Evolutionary conservation across 129 eudicot genomes (phyloP).

Genomic region (Chrysanthemum lavandulifolium): DNA sequence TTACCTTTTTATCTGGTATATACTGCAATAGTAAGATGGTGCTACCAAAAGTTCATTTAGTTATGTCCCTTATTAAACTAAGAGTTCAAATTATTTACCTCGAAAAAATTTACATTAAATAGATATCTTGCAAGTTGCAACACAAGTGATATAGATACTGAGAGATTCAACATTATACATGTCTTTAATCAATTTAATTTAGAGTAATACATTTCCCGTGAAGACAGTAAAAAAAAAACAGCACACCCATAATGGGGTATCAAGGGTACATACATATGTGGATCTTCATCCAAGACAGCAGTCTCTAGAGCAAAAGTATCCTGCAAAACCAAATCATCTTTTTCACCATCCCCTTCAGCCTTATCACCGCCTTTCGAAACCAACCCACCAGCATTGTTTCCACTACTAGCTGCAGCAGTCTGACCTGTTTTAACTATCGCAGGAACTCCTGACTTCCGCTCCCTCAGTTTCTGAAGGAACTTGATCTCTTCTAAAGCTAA

Average conservation of each 20-base stretch:
- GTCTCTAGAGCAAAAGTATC: slow-evolving; percentile 99
- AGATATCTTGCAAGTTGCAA: neutral
- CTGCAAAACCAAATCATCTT: slow-evolving; percentile 96
- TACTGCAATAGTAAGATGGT: neutral
- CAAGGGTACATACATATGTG: slow-evolving; percentile 66
- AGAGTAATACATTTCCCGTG: no score
- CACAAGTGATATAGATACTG: slow-evolving; percentile 1
- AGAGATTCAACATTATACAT: neutral
- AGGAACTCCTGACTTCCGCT: slow-evolving; percentile 80
- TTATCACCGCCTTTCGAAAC: slow-evolving; percentile 56
- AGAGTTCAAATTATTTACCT: neutral
- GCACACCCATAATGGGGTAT: neutral
- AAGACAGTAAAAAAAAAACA: slow-evolving; percentile 2
- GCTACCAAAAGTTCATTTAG: neutral
- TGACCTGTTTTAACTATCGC: slow-evolving; percentile 46
- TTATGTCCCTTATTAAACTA: neutral
- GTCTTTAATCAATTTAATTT: neutral
- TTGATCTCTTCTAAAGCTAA: slow-evolving; percentile 87
- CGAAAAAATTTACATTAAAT: neutral
- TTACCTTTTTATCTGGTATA: neutral
- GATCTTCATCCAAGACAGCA: slow-evolving; percentile 98
- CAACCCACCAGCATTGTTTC: slow-evolving; percentile 33
- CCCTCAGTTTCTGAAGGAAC: slow-evolving; percentile 86
- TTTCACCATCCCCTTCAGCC: slow-evolving; percentile 77
- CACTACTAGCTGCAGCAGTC: slow-evolving; percentile 27